A percentile compares a stretch with the other conserved stretches of the same genome.
These are phyloP conservation scores for Porphyra umbilicalis DNA, from an alignment of 31 red algal species.

Conservation along the genomic window DNA sequence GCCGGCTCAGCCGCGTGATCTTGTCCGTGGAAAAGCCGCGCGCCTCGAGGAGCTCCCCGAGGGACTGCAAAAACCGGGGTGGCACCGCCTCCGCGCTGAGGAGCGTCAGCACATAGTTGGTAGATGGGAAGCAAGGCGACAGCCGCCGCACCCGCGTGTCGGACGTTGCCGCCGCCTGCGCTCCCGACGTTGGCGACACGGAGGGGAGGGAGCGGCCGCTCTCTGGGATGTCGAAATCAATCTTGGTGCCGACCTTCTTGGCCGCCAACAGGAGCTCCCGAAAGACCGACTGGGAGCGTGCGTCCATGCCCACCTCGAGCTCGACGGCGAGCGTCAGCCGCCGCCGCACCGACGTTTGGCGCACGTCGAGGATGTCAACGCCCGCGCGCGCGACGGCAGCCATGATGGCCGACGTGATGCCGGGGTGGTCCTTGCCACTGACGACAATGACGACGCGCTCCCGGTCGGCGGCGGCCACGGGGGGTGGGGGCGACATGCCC, in stretches of 20 bases:
- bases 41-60: slow-evolving; percentile 4
- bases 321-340: slow-evolving; percentile 12
- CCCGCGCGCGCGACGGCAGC: background rate
- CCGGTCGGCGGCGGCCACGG: background rate
- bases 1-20: slow-evolving; percentile 12
- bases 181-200: background rate
- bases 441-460: background rate
- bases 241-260: slow-evolving; percentile 3
- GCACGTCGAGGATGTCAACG: slow-evolving; percentile 4
- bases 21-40: slow-evolving; percentile 2
- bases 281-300: slow-evolving; percentile 4
- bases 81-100: slow-evolving; percentile 7
- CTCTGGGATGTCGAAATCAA: slow-evolving; percentile 4
- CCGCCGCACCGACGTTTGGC: slow-evolving; percentile 13
- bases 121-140: background rate
- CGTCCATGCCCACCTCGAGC: background rate
- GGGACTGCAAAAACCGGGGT: background rate
- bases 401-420: slow-evolving; percentile 11
- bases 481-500: background rate
- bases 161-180: background rate
- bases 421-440: slow-evolving; percentile 6
- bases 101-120: slow-evolving; percentile 4
- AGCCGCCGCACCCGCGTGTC: background rate
- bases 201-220: background rate
- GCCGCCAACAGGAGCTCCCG: slow-evolving; percentile 6